Conservation (phyloP, 371 early-diverging fungal genomes). For the Chytridiales sp. region DNA sequence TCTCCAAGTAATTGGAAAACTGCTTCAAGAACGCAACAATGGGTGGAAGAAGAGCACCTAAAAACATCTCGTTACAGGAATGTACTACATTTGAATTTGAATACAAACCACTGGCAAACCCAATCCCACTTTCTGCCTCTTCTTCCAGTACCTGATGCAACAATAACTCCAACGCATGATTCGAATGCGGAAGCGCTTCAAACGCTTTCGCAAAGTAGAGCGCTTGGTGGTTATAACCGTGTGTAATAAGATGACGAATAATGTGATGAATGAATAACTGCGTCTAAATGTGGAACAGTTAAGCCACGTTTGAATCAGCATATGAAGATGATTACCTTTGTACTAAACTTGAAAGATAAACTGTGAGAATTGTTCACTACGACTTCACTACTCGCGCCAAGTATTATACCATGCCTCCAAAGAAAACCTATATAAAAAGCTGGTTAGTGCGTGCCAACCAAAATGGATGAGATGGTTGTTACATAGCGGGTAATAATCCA, state of each 20-base stretch:
- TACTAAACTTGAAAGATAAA: slow-evolving; percentile 64
- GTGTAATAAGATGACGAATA: slow-evolving; percentile 58
- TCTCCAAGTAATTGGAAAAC: slow-evolving; percentile 73
- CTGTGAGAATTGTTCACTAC: slow-evolving; percentile 56
- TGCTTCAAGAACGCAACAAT: slow-evolving; percentile 71
- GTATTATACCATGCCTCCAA: slow-evolving; percentile 70
- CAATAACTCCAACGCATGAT: slow-evolving; percentile 80
- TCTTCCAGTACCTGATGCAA: slow-evolving; percentile 80
- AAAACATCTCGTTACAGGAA: not conserved
- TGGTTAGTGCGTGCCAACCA: not conserved
- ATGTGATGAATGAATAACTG: slow-evolving; percentile 74
- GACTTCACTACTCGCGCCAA: slow-evolving; percentile 70
- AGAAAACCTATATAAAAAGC: slow-evolving; percentile 62
- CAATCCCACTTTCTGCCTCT: slow-evolving; percentile 51
- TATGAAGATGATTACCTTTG: too few relatives aligned
- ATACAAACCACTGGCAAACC: not conserved
- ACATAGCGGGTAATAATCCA: slow-evolving; percentile 85
- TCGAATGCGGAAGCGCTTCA: slow-evolving; percentile 81
- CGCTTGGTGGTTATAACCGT: slow-evolving; percentile 60
- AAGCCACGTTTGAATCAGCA: too few relatives aligned
- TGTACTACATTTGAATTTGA: not conserved
- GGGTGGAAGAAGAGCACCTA: slow-evolving; percentile 60
- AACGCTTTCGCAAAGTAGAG: slow-evolving; percentile 80
- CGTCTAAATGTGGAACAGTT: slow-evolving; percentile 52
- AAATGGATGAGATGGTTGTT: slow-evolving; percentile 30